Conservation (phyloP, 2,329 filamentous ascomycete species). For the Westerdykella sp. region DNA sequence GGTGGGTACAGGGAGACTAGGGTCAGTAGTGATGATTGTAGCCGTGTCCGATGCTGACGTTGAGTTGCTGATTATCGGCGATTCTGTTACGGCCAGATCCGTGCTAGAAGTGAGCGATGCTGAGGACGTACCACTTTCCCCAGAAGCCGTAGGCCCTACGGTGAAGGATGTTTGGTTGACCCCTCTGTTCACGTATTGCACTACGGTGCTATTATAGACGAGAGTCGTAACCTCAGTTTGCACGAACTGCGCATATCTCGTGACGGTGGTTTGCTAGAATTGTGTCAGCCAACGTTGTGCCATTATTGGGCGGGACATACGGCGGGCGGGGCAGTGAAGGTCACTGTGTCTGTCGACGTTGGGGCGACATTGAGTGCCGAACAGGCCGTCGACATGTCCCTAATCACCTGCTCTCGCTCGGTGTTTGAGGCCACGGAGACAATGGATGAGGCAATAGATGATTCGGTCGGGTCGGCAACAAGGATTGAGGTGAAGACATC, state of each 20-base stretch:
- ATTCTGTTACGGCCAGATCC: too few species aligned
- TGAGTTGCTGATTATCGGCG: too few species aligned
- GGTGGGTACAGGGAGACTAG: too few species aligned
- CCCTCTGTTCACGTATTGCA: too few species aligned
- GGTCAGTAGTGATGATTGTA: too few species aligned
- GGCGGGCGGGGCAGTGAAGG: constrained; percentile 16
- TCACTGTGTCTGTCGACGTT: constrained; percentile 22
- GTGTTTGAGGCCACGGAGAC: constrained; percentile 7
- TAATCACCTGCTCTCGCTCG: constrained; percentile 13
- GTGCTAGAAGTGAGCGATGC: too few species aligned
- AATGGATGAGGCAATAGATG: not conserved
- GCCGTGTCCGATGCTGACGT: too few species aligned
- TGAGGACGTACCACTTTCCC: too few species aligned
- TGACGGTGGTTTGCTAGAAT: not conserved
- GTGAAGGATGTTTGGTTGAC: too few species aligned
- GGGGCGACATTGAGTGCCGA: constrained; percentile 25
- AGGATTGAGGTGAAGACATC: constrained; percentile 17
- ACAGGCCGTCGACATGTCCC: constrained; percentile 25
- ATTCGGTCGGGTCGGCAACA: constrained; percentile 10
- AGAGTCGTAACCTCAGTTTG: constrained; percentile 2
- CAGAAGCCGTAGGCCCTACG: too few species aligned
- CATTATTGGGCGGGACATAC: constrained; percentile 10
- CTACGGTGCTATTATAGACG: constrained; percentile 1
- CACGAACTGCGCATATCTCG: not conserved
- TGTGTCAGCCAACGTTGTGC: not conserved